phyloP scores from a whole-genome alignment of 1,139 yeast genomes.

The Diutina scorzettiae region DNA sequence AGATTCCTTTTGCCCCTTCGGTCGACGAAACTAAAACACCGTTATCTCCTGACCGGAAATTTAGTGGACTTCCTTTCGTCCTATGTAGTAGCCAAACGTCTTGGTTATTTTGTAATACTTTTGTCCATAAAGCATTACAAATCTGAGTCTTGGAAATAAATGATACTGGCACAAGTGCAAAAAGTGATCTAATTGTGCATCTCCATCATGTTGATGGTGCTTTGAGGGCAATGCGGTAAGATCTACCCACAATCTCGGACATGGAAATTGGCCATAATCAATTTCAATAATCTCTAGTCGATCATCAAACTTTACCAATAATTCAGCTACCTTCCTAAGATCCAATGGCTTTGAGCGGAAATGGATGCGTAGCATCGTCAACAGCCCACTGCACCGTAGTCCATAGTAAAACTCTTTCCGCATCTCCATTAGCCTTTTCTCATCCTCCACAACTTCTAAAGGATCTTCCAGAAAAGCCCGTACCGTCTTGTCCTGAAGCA shows the following conservation, averaged over 20 bases:
- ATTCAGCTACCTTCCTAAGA: background rate
- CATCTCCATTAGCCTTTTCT: background rate
- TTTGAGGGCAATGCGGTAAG: slow-evolving; percentile 1
- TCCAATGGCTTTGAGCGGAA: background rate
- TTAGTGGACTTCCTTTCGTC: background rate
- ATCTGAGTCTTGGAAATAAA: background rate
- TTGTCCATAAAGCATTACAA: background rate
- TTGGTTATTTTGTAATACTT: background rate
- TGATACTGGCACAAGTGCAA: background rate
- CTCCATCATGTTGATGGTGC: background rate
- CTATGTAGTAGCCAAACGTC: slow-evolving; percentile 4
- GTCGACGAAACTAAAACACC: background rate
- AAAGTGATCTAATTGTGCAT: background rate
- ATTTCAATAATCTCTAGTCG: background rate
- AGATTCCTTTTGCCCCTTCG: no score
- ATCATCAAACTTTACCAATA: slow-evolving; percentile 2
- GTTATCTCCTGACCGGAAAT: background rate
- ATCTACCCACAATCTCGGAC: slow-evolving; percentile 1
- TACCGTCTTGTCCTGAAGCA: slow-evolving; percentile 5
- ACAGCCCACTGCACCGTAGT: background rate
- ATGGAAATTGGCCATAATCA: background rate
- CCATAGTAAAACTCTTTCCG: slow-evolving; percentile 4
- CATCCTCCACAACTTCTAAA: background rate
- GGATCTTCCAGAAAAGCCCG: background rate
- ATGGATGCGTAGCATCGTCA: background rate